Conservation (phyloP, 2,329 filamentous ascomycete genomes). For the Aciculosporium take region DNA sequence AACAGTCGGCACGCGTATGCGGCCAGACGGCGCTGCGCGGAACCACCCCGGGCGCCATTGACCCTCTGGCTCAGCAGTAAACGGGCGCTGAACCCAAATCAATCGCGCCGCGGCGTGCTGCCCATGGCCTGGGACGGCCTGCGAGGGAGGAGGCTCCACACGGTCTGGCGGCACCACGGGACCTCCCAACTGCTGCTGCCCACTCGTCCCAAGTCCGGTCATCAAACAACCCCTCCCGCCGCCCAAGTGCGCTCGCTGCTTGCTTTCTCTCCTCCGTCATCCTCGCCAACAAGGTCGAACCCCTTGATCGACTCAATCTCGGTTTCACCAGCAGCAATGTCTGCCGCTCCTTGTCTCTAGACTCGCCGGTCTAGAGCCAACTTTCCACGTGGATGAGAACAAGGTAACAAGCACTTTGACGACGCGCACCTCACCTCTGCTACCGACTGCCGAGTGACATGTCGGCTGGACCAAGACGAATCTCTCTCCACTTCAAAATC, state of each 20-base stretch:
- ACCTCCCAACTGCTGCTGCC: background rate
- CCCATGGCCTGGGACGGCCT: no score
- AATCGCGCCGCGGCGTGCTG: no score
- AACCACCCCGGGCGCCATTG: no score
- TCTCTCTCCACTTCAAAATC: no score
- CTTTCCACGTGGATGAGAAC: slow-evolving; percentile 9
- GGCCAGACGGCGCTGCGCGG: no score
- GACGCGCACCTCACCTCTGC: background rate
- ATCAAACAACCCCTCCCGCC: background rate
- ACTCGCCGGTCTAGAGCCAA: slow-evolving; percentile 11
- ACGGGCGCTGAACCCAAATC: no score
- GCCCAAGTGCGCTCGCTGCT: no score
- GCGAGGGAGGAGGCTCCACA: no score
- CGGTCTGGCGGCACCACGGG: no score
- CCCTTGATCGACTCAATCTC: background rate
- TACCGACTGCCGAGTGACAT: slow-evolving; percentile 2
- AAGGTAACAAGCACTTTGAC: slow-evolving; percentile 7
- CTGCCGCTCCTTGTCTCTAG: slow-evolving; percentile 12
- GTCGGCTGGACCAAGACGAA: background rate
- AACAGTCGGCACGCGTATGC: background rate
- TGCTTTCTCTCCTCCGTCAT: slow-evolving; percentile 6
- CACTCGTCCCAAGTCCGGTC: background rate
- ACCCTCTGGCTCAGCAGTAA: no score
- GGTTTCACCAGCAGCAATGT: slow-evolving; percentile 10
- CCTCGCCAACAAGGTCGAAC: background rate